Base-by-base conservation (phyloP, 2,329 filamentous ascomycete genomes). In the Beauveria scarabaeidicola region DNA sequence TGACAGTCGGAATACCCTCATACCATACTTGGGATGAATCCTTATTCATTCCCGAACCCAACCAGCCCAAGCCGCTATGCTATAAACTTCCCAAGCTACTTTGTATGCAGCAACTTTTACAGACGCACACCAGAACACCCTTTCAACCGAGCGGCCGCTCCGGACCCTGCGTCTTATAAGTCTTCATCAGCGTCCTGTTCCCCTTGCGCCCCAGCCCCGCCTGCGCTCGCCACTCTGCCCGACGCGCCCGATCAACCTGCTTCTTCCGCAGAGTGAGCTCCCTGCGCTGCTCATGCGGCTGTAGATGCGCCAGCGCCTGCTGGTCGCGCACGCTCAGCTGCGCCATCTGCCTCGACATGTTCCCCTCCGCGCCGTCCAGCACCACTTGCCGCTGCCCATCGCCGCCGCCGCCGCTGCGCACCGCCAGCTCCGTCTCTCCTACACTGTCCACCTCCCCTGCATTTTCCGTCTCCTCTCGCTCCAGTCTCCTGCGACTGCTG, bases 281-380 rank as follows among this genome's bases (percentile, higher is more conserved):
- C 17, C 27, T 21, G 17, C 59, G 53, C 43, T 61, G 59, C 47
- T 61, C 53, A 15, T 38, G 41, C 10, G 53, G 40, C 19, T 48
- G n/a, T n/a, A 61, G 48, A 17, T 61, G 59, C 25, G 54, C 59
- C 29, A 61, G 21, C 32, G 53, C 59, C 43, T 38, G 38, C 43
- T 57, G 53, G 27, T 61, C 59, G 17, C 48, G 53, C 19, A 36
- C 54, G 47, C 54, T 57, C 21, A 61, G 48, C 40, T 61, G 59
- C 5, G 59, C 29, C 46, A 61, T 46, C 25, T 61, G 53, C 38
- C 29, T 58, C 19, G 47, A 23, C 27, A 52, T 27, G 23, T 23
- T 52, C 11, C 48, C 17, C 36, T 54, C 53, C 17, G 25, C 19
- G 9, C 46, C 51, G 21, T 44, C 50, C 19, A 58, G 47, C 55